Evolutionary conservation across 148 eudicot genomes (phyloP), one percentile per base, ranked within the genome.

Genomic region (Camellia lanceoleosa): DNA sequence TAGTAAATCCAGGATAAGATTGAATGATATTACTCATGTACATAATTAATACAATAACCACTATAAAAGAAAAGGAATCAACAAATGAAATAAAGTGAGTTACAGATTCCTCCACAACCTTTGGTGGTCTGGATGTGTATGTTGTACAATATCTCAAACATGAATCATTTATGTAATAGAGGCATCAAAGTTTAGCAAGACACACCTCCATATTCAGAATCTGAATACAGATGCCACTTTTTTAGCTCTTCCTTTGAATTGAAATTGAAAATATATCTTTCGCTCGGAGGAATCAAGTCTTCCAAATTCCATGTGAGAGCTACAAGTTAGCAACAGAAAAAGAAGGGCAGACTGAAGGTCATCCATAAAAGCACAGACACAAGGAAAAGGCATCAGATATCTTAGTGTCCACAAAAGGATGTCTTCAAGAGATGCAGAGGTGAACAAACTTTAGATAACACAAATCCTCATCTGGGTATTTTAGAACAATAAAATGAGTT

Each of bases 161-260:
- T 23, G 23, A 23, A 23, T 23, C 18, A 67, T 16, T 51, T 23
- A 66, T 54, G 60, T 64, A 73, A 76, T 54, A 60, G 84, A 23
- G 30, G 38, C 41, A 82, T 69, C 69, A 55, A 78, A 74, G 10
- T 54, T 49, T 49, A 66, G 49, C 5, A 10, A 23, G 63, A 68
- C 43, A 46, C 84, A 94, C 99, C 99, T 91, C 97, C 97, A 79
- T 89, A 96, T 89, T 96, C 98, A 77, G 99, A 96, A 86, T 96
- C 99, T 73, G 99, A 93, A 85, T 96, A 96, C 30, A 96, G 84
- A 86, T 96, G 99, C 99, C 99, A 96, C 84, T 81, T 90, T 71
- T 93, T 92, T 51, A 96, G 85, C 85, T 92, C 99, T 80, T 96
- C 94, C 85, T 91, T 93, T 38, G 94, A 87, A 79, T 84, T 86